These are phyloP conservation scores for Areca catechu DNA, from an alignment of 176 grass and related monocot species.

Conservation along the genomic window DNA sequence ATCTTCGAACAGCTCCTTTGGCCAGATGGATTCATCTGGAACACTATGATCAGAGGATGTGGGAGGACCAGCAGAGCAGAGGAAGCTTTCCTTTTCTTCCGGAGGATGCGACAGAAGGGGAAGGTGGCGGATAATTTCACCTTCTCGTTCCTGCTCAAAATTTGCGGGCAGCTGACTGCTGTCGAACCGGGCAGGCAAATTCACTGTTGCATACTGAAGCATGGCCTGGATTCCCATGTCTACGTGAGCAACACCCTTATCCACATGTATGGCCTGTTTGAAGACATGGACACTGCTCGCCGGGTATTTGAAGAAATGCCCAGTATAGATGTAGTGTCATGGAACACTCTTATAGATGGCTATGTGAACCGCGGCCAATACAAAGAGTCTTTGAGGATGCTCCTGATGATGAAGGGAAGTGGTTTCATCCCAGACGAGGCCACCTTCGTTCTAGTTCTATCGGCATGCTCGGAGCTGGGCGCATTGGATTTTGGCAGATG, in stretches of 20 bases:
- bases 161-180: conserved; percentile 5
- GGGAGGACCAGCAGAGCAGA: conserved; percentile 14
- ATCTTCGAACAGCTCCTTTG: conserved; percentile 20
- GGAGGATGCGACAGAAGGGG: conserved; percentile 14
- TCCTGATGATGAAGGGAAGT: conserved; percentile 1
- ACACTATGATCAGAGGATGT: conserved; percentile 33
- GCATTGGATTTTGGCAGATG: conserved; percentile 20
- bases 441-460: conserved; percentile 7
- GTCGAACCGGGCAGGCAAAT: conserved; percentile 21
- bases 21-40: conserved; percentile 25
- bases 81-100: conserved; percentile 19
- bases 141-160: conserved; percentile 20
- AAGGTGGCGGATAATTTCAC: conserved; percentile 25
- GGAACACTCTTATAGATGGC: conserved; percentile 12
- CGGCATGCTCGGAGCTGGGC: conserved; percentile 17
- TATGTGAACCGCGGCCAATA: conserved; percentile 3
- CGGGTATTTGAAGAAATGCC: conserved; percentile 12
- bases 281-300: not conserved
- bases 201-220: conserved; percentile 22
- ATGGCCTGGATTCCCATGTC: conserved; percentile 14
- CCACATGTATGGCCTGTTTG: conserved; percentile 4
- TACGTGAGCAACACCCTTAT: conserved; percentile 21
- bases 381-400: not conserved
- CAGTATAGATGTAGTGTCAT: conserved; percentile 2
- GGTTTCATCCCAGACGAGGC: not conserved